These are phyloP conservation scores for Pyrrhoderma lamaoense DNA, from an alignment of 1,284 basidiomycete species.

Conservation along the genomic window DNA sequence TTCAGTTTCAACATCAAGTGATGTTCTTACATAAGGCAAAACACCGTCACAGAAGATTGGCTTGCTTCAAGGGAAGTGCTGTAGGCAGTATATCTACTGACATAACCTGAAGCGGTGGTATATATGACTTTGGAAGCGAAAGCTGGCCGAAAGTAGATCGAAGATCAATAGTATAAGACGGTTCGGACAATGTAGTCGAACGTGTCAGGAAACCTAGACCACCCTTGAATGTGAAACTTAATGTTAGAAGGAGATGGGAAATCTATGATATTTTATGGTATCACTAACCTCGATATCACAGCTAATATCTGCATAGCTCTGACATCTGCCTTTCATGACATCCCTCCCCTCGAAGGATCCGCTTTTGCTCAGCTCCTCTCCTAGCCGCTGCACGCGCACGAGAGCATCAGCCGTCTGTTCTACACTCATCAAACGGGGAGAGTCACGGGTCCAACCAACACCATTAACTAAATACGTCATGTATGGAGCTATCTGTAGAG, in stretches of 20 bases:
- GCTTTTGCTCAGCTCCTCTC: slow-evolving; percentile 20
- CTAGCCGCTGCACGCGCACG: slow-evolving; percentile 38
- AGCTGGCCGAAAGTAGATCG: slow-evolving; percentile 32
- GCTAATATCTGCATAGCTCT: slow-evolving; percentile 77
- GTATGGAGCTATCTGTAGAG: slow-evolving; percentile 68
- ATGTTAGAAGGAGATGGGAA: not conserved
- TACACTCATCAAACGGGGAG: slow-evolving; percentile 73
- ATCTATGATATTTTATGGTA: not conserved
- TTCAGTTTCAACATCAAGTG: slow-evolving; percentile 16
- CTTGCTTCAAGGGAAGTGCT: slow-evolving; percentile 79
- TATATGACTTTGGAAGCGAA: slow-evolving; percentile 24
- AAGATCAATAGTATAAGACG: slow-evolving; percentile 52
- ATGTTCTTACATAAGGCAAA: slow-evolving; percentile 58
- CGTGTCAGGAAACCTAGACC: slow-evolving; percentile 76
- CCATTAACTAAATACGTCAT: slow-evolving; percentile 81
- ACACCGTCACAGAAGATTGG: slow-evolving; percentile 60
- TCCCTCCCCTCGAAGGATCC: not conserved
- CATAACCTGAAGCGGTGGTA: slow-evolving; percentile 68
- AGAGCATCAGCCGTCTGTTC: slow-evolving; percentile 53
- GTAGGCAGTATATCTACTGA: slow-evolving; percentile 86
- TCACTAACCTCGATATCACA: slow-evolving; percentile 70
- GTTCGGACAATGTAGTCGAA: slow-evolving; percentile 69
- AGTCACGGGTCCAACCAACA: slow-evolving; percentile 72
- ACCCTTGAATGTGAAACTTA: slow-evolving; percentile 40
- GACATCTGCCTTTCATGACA: slow-evolving; percentile 41